phyloP scores from a whole-genome alignment of 768 basidiomycete species.

The Lentinus brumalis region DNA sequence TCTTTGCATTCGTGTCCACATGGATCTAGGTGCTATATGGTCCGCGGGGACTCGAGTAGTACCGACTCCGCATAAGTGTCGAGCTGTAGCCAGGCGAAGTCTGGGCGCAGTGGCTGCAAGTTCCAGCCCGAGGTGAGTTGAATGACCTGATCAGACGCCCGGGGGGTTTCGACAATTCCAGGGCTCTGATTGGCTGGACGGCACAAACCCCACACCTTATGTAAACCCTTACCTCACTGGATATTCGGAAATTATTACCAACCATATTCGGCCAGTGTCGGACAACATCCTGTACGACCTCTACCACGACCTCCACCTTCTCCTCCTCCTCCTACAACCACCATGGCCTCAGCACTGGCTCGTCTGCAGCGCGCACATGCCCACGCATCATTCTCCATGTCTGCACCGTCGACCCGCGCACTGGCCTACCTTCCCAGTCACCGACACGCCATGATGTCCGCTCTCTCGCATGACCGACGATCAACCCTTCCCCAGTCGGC shows the following conservation, averaged over 20 bases:
- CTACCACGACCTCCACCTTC: background rate
- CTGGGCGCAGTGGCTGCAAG: too few relatives aligned
- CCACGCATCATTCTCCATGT: conserved; percentile 7
- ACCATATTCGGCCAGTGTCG: too few relatives aligned
- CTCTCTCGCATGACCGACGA: conserved; percentile 44
- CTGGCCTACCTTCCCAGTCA: conserved; percentile 37
- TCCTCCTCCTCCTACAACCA: background rate
- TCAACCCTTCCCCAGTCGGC: conserved; percentile 18
- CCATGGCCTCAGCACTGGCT: conserved; percentile 14
- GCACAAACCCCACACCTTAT: background rate
- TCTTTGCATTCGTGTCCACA: too few relatives aligned
- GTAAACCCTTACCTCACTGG: too few relatives aligned
- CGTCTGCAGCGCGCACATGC: conserved; percentile 17
- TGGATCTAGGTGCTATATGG: too few relatives aligned
- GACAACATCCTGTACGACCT: background rate
- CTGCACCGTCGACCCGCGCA: conserved; percentile 5
- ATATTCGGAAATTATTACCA: too few relatives aligned
- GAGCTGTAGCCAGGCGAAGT: too few relatives aligned
- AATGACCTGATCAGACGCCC: background rate
- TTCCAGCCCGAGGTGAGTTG: too few relatives aligned
- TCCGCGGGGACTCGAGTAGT: too few relatives aligned
- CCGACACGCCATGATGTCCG: conserved; percentile 71
- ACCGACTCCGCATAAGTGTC: too few relatives aligned
- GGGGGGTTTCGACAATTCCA: background rate
- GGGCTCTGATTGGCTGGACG: background rate